phyloP scores from a whole-genome alignment of 805 yeast species.

The Yarrowia porcina region DNA sequence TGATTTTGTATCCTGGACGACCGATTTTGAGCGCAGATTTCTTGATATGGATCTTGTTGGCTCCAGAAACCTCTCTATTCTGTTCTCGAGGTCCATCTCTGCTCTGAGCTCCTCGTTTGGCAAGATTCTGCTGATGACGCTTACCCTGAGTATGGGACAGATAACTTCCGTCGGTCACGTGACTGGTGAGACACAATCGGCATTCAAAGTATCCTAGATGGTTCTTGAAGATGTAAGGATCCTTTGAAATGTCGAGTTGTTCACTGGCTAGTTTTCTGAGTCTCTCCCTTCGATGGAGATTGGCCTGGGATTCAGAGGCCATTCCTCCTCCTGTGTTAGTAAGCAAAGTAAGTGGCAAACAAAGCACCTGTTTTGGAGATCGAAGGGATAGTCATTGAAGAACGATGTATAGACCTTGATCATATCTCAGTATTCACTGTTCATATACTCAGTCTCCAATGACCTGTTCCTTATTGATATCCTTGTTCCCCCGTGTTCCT shows the following conservation, averaged over 20 bases:
- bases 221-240: slow-evolving; percentile 81
- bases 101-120: slow-evolving; percentile 49
- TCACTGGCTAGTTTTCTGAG: slow-evolving; percentile 58
- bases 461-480: no score
- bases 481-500: no score
- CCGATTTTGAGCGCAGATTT: slow-evolving; percentile 61
- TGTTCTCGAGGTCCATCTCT: slow-evolving; percentile 38
- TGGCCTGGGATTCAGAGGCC: slow-evolving; percentile 68
- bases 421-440: no score
- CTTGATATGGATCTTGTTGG: slow-evolving; percentile 38
- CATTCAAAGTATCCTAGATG: slow-evolving; percentile 86
- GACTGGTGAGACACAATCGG: slow-evolving; percentile 76
- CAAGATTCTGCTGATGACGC: slow-evolving; percentile 72
- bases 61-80: slow-evolving; percentile 28
- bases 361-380: no score
- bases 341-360: neutral
- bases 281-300: slow-evolving; percentile 64
- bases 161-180: slow-evolving; percentile 74
- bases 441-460: no score
- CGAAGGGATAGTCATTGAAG: no score
- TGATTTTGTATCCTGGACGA: slow-evolving; percentile 64
- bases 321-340: slow-evolving; percentile 63
- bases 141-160: slow-evolving; percentile 80
- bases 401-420: no score
- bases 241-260: slow-evolving; percentile 46